phyloP scores from a whole-genome alignment of 1,284 basidiomycete genomes.

The Pterulicium gracile region DNA sequence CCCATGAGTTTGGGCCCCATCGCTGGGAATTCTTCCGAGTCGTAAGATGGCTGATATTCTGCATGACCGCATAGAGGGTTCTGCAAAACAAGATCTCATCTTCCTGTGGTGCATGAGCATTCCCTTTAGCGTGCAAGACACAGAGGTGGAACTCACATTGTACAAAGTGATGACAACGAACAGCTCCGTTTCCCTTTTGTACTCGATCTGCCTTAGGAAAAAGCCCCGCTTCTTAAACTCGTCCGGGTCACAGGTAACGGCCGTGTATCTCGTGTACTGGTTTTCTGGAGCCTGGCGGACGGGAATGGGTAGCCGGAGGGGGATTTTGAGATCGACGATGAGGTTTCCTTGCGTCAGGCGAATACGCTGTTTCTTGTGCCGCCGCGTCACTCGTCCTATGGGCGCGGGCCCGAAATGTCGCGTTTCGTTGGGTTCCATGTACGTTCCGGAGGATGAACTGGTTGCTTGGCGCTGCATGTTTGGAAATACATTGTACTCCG shows the following conservation, averaged over 20 bases:
- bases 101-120: constrained; percentile 46
- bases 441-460: constrained; percentile 31
- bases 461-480: constrained; percentile 23
- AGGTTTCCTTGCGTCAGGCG: constrained; percentile 78
- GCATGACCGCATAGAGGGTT: constrained; percentile 95
- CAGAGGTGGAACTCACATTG: constrained; percentile 45
- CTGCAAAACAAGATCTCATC: constrained; percentile 90
- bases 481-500: constrained; percentile 6
- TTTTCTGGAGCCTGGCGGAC: constrained; percentile 78
- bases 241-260: constrained; percentile 90
- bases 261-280: constrained; percentile 75
- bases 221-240: constrained; percentile 81
- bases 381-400: constrained; percentile 60
- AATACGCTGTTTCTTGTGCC: constrained; percentile 68
- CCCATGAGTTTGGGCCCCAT: constrained; percentile 96
- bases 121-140: constrained; percentile 3
- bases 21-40: constrained; percentile 89
- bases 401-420: constrained; percentile 86
- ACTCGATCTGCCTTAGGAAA: constrained; percentile 77
- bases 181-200: constrained; percentile 76
- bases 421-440: constrained; percentile 39
- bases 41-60: constrained; percentile 83
- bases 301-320: constrained; percentile 77
- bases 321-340: constrained; percentile 77
- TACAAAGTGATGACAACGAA: constrained; percentile 97